phyloP scores from a whole-genome alignment of 352 stramenopile genomes.

The Pythium angustatum region DNA sequence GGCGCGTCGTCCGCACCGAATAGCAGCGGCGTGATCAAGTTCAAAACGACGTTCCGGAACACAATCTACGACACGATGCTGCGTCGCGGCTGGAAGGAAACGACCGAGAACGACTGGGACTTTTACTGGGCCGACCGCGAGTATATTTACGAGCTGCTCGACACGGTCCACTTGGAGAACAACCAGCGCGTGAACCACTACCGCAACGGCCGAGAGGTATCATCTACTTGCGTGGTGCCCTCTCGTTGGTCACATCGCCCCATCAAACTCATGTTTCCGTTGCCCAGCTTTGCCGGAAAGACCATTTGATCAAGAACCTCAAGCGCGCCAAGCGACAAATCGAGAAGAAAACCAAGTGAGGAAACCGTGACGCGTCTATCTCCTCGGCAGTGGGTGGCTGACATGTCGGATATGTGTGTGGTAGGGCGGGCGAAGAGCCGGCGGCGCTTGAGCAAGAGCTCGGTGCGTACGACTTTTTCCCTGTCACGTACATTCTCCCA shows the following conservation, averaged over 20 bases:
- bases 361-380: not conserved
- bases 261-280: too few relatives aligned
- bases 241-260: too few relatives aligned
- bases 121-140: constrained; percentile 91
- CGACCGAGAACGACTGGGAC: constrained; percentile 86
- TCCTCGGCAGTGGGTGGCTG: not conserved
- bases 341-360: constrained; percentile 76
- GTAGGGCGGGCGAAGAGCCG: constrained; percentile 48
- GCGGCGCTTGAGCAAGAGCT: constrained; percentile 29
- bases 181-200: constrained; percentile 92
- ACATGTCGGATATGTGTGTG: not conserved
- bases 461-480: constrained; percentile 90
- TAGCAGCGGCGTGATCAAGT: constrained; percentile 48
- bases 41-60: constrained; percentile 92
- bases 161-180: constrained; percentile 83
- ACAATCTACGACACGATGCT: constrained; percentile 92
- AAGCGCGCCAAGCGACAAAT: constrained; percentile 86
- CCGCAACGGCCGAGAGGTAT: constrained; percentile 76
- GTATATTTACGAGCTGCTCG: constrained; percentile 91
- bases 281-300: constrained; percentile 87
- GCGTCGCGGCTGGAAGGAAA: constrained; percentile 89
- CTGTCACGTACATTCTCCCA: constrained; percentile 93
- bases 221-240: too few relatives aligned
- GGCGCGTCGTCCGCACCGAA: constrained; percentile 2
- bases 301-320: constrained; percentile 95